Percentiles rank a stretch among this genome's conserved stretches.
These are phyloP conservation scores for Apiotrichum gracile DNA, from an alignment of 1,284 basidiomycete species.

Conservation along the genomic window DNA sequence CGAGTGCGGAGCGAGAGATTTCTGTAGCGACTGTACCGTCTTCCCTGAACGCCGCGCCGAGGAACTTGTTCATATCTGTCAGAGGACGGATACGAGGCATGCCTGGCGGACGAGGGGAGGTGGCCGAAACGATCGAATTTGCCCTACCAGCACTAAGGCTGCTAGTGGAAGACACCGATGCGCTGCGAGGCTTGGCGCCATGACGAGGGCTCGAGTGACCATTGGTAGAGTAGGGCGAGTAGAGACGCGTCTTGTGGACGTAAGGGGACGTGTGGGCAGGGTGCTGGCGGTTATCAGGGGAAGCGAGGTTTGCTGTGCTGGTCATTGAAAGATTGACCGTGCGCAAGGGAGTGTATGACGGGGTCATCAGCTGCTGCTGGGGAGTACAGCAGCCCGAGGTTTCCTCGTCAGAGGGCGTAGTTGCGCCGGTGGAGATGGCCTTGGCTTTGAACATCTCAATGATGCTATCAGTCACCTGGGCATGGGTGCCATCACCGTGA, in stretches of 20 bases:
- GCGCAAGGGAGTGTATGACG: not conserved
- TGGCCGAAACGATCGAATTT: not conserved
- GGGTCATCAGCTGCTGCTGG: not conserved
- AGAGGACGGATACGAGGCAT: constrained; percentile 26
- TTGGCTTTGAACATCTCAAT: constrained; percentile 33
- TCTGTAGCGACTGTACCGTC: constrained; percentile 31
- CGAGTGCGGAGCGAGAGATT: constrained; percentile 37
- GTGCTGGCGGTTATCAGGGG: constrained; percentile 37
- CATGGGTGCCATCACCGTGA: constrained; percentile 1
- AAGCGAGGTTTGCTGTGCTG: constrained; percentile 15
- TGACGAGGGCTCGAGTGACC: constrained; percentile 23
- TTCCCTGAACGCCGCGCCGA: constrained; percentile 37
- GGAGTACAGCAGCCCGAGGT: constrained; percentile 16
- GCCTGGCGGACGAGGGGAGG: constrained; percentile 7
- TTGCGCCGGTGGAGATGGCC: constrained; percentile 16
- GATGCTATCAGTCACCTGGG: constrained; percentile 22
- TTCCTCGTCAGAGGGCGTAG: not conserved
- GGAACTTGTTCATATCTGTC: constrained; percentile 36
- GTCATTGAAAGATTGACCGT: constrained; percentile 8
- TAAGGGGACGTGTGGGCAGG: constrained; percentile 41
- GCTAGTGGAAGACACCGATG: constrained; percentile 10
- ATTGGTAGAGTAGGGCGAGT: constrained; percentile 42
- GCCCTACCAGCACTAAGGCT: not conserved
- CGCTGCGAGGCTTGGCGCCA: constrained; percentile 12
- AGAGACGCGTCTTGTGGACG: constrained; percentile 47